Base-by-base conservation (phyloP, 2,329 filamentous ascomycete genomes). In the Zelopaecilomyces penicillatus region DNA sequence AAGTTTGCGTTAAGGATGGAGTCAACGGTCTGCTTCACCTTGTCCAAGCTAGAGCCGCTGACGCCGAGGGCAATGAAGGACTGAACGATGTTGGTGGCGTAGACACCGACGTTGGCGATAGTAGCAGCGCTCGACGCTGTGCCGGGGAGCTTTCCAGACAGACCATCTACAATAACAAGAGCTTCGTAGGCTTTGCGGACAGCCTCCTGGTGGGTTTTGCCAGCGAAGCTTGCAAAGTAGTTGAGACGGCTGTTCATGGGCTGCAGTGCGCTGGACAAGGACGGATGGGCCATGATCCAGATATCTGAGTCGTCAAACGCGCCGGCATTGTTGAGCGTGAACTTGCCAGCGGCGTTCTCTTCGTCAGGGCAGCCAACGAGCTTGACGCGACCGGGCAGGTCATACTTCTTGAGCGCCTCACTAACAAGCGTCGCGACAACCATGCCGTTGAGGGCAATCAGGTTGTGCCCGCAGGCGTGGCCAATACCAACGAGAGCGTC, bases 261-360 rank as follows among this genome's bases (percentile, higher is more conserved):
- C 42, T 52, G 50, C 2, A 52, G 35, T 6, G 50, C 50, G 19
- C 44, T 47, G 11, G 42, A 41, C 3, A 29, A 42, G 19, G 44
- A 51, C 10, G 50, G 50, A 30, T 52, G 50, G 9, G 50, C 50
- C 50, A 52, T 52, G 30, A 52, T 27, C 50, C 50, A 52, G 39
- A 52, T 30, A 9, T 50, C 44, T 2, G 50, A 39, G 32, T 37
- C 41, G 10, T 47, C 41, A 31, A 51, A 52, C 10, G 50, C 50
- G 6, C 43, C 39, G 35, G 32, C n/a, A 30, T 47, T 41, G 40
- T 51, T 51, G 30, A 52, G 46, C 37, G 37, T 45, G 38, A 44
- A 48, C 39, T 51, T 52, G 36, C 48, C 50, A 5, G 50, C 50
- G 5, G 40, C 50, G 31, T 52, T 52, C 41, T 52, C 49, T 28